Base-by-base conservation (phyloP, 768 basidiomycete genomes). In the Pisolithus orientalis region DNA sequence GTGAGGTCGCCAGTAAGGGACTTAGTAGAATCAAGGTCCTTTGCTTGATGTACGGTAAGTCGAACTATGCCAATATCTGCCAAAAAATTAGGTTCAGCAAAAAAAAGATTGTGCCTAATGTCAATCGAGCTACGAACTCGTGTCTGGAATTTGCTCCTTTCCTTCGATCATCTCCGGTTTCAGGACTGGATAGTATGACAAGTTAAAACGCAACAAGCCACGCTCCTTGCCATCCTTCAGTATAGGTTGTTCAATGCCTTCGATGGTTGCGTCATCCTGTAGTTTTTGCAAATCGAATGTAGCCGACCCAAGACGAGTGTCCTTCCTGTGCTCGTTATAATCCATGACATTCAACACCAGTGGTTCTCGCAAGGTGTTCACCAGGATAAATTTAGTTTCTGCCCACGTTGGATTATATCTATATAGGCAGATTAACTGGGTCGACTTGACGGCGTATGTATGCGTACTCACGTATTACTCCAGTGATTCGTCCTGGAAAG, bases 321-420 rank as follows among this genome's bases (percentile, higher is more conserved):
- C 77, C 68, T 87, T 90, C 53, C 87, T 81, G 66, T 87, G 90
- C 17, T 94, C 94, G 60, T 95, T 98, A 73, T 83, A 95, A 65
- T 99, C 96, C 56, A 79, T 80, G 34, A 97, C 67, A 39, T 74
- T 77, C 49, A 99, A 70, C 16, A 83, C 71, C 37, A 99, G 75
- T 11, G 80, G 73, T 53, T 97, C 96, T 32, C 80, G 80, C 31
- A 98, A 73, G 8, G 80, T 79, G 65, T 90, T 91, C 72, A 98
- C 72, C 43, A 99, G 77, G 49, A 98, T 65, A 70, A 90, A 94
- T 63, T 94, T 93, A 39, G 89, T 91, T 64, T 98, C 95, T 65
- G 83, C 77, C 93, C 94, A 99, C n/a, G 85, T 83, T 1, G 96
- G 96, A 63, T 92, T 92, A 61, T 79, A 78, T 11, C 89, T 94